Evolutionary conservation across 805 yeast genomes (phyloP).

Genomic region (Danielozyma ontarioensis): DNA sequence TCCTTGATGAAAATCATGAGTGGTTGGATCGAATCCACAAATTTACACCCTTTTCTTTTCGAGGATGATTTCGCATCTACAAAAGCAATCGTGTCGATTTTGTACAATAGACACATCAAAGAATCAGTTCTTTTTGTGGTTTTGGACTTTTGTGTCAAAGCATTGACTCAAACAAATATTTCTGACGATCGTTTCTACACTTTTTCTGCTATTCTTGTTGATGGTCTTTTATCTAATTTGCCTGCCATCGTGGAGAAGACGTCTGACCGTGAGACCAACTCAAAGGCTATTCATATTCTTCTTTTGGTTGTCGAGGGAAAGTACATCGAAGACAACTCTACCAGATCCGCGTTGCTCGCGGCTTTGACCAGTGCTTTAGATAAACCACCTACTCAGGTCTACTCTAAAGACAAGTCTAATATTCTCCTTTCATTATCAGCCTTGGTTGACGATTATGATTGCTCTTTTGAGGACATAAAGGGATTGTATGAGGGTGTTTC

Average conservation of each 20-base stretch:
- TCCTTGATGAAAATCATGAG: constrained; percentile 63
- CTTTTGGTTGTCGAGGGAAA: constrained; percentile 51
- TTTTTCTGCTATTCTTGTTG: constrained; percentile 54
- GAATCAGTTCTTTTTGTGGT: constrained; percentile 57
- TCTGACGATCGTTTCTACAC: constrained; percentile 40
- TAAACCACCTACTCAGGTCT: constrained; percentile 49
- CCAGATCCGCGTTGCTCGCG: constrained; percentile 47
- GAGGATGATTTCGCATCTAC: constrained; percentile 53
- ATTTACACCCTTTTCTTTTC: constrained; percentile 47
- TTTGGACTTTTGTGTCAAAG: constrained; percentile 47
- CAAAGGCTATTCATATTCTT: constrained; percentile 49
- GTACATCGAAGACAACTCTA: constrained; percentile 50
- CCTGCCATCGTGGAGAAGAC: constrained; percentile 44
- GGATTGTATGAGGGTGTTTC: constrained; percentile 48
- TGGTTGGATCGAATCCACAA: constrained; percentile 42
- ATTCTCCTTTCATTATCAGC: constrained; percentile 53
- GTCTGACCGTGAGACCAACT: constrained; percentile 40
- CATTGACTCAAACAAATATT: constrained; percentile 35
- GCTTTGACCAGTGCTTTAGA: constrained; percentile 59
- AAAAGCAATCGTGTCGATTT: constrained; percentile 48
- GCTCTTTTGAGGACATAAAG: constrained; percentile 46
- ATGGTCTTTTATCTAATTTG: constrained; percentile 45
- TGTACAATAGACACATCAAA: constrained; percentile 56
- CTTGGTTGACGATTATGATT: constrained; percentile 48
- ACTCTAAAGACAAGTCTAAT: constrained; percentile 47